Percentiles rank a stretch among this genome's conserved stretches.
Evolutionary conservation across 2,329 filamentous ascomycete genomes (phyloP).

Genomic region (Fusarium dimerum): DNA sequence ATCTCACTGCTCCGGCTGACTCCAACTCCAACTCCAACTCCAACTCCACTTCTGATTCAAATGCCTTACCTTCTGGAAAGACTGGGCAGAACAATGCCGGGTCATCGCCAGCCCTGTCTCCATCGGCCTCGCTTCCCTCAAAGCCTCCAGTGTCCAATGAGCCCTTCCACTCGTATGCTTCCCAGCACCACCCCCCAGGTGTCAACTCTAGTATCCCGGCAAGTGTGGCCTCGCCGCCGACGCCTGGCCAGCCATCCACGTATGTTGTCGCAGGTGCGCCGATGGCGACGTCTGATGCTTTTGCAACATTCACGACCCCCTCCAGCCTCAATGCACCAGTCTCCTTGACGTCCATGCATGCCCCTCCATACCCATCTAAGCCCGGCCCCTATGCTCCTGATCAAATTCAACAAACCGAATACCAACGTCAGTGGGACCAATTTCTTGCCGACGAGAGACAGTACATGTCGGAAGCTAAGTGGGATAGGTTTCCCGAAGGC

Average conservation of each 20-base stretch:
- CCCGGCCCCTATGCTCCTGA: conserved; percentile 30
- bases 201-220: conserved; percentile 33
- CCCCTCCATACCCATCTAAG: conserved; percentile 34
- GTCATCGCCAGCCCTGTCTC: conserved; percentile 36
- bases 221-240: conserved; percentile 31
- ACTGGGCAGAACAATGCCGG: conserved; percentile 30
- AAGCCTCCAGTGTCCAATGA: conserved; percentile 45
- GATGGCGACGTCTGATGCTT: conserved; percentile 33
- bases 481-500: conserved; percentile 77
- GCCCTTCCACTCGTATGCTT: conserved; percentile 38
- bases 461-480: conserved; percentile 76
- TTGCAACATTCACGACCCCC: conserved; percentile 33
- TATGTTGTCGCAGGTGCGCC: conserved; percentile 36
- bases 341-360: conserved; percentile 33
- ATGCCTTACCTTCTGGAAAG: conserved; percentile 25
- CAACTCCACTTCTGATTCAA: conserved; percentile 32
- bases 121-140: conserved; percentile 47
- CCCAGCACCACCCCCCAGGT: conserved; percentile 38
- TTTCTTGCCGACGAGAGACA: conserved; percentile 73
- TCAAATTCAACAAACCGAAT: conserved; percentile 43
- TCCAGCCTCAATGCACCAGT: conserved; percentile 31
- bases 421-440: conserved; percentile 68
- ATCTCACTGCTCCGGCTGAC: conserved; percentile 40
- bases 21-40: conserved; percentile 26
- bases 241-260: conserved; percentile 35